Base-by-base conservation (phyloP, 2,329 filamentous ascomycete genomes). In the Thelonectria rubi region DNA sequence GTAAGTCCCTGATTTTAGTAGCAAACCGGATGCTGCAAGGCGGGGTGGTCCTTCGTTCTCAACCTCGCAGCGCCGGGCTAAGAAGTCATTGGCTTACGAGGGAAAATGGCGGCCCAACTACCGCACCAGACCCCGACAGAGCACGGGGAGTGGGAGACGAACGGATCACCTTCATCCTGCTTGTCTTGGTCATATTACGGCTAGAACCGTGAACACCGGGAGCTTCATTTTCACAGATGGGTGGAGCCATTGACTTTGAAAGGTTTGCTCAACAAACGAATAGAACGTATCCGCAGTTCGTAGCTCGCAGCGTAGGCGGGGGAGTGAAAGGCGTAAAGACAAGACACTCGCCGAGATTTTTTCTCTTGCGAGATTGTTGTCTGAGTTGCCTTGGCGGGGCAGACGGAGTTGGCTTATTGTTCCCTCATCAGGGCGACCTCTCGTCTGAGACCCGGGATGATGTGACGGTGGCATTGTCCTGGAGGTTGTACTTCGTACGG, bases 1-100 rank as follows among this genome's bases (percentile, higher is more conserved):
- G 53, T 20, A 50, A 40, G 50, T 49, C 62, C 63, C 59, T 62
- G 62, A 68, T 67, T 60, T 55, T 11, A 37, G 34, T 59, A 61
- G 42, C 54, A 43, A 65, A 24, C 58, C 58, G 46, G 53, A 53
- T 55, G 55, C 18, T 60, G 64, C 57, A 58, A 68, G 58, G 57
- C 39, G 48, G 55, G 24, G 30, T 34, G 39, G 52, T 42, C 48
- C 48, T 46, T 46, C 24, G 21, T 48, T 24, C 58, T 24, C 40
- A 39, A 57, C 53, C 45, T 24, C 58, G 18, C 40, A 34, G 58
- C 53, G 57, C 57, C 56, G 55, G 55, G 65, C 57, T 54, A 50
- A 30, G 7, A 5, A 30, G 48, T 59, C 58, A 53, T 58, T 49
- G 43, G 65, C 56, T 56, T 60, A 54, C 53, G 26, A 24, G 7